Evolutionary conservation across 1,139 yeast species (phyloP), one percentile per base, ranked within the genome.

Genomic region (Hanseniaspora gamundiae): DNA sequence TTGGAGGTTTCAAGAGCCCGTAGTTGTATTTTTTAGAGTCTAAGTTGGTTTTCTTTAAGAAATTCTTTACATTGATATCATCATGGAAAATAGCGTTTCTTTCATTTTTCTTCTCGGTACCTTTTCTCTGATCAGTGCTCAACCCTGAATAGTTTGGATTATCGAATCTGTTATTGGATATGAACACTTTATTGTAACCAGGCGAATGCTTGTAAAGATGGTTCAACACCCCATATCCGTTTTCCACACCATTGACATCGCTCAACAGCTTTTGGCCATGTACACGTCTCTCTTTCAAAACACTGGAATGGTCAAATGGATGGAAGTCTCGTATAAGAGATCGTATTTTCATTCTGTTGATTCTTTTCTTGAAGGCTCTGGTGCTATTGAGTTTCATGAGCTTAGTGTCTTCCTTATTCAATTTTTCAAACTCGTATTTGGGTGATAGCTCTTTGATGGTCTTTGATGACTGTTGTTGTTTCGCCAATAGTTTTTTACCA

Each of bases 141-240:
- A 38, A 30, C 27, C 59, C 14, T 53, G 35, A 30, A 16, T 30
- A 30, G 3, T 30, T 16, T n/a, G 35, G 19, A 30, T 30, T 52
- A 41, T 60, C 64, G 17, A 58, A 49, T 14, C 64, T 46, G 40
- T 56, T 52, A 4, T 47, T 47, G 7, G 51, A 51, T 8, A 49
- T 46, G 45, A 60, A 61, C 6, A 60, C 55, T 29, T 55, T 53
- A 28, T 52, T 48, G 49, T 51, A 58, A 0, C 62, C 64, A 1
- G 64, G 64, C 0, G 64, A 53, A 8, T 56, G 56, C 13, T 46
- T 43, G 45, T 59, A 59, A 36, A 59, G 30, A 22, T 42, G 45
- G 14, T 47, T 35, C 36, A 59, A 43, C 13, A 44, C 28, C 13
- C 38, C 41, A 3, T 31, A 29, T 17, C 40, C 35, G 28, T 41